Evolutionary conservation across 805 yeast genomes (phyloP).

Genomic region (Teunomyces tritomae): DNA sequence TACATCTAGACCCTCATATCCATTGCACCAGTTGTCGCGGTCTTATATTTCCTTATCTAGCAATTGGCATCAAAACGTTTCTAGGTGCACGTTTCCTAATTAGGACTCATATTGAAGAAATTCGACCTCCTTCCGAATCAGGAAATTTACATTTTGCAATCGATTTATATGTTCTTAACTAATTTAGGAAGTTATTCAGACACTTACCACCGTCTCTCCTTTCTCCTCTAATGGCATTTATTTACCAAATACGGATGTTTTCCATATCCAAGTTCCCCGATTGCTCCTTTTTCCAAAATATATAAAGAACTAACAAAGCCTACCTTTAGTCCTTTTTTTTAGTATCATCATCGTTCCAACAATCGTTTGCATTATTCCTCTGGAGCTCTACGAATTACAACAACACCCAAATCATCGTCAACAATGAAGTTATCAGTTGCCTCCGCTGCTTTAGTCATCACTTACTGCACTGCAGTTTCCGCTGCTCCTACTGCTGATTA

Average conservation of each 20-base stretch:
- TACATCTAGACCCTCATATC: neutral
- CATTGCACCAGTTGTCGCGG: neutral
- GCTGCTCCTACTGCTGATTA: slow-evolving; percentile 20
- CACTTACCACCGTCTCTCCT: neutral
- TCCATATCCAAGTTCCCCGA: neutral
- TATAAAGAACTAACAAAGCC: neutral
- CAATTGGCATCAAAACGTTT: neutral
- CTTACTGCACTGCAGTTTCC: slow-evolving; percentile 16
- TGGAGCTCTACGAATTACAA: neutral
- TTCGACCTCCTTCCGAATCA: neutral
- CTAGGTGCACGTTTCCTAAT: neutral
- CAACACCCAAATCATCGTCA: neutral
- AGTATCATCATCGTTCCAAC: neutral
- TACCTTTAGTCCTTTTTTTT: neutral
- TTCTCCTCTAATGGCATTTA: neutral
- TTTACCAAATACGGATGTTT: neutral
- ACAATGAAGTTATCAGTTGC: slow-evolving; percentile 13
- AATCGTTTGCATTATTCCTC: slow-evolving; percentile 1
- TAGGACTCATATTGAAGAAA: neutral
- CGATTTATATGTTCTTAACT: neutral
- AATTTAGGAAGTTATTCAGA: neutral
- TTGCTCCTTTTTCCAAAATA: neutral
- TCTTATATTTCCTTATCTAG: neutral
- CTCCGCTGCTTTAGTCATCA: slow-evolving; percentile 8
- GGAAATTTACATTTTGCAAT: slow-evolving; percentile 2